These are phyloP conservation scores for Pyronema domesticum DNA, from an alignment of 495 filamentous ascomycete species.

Conservation along the genomic window DNA sequence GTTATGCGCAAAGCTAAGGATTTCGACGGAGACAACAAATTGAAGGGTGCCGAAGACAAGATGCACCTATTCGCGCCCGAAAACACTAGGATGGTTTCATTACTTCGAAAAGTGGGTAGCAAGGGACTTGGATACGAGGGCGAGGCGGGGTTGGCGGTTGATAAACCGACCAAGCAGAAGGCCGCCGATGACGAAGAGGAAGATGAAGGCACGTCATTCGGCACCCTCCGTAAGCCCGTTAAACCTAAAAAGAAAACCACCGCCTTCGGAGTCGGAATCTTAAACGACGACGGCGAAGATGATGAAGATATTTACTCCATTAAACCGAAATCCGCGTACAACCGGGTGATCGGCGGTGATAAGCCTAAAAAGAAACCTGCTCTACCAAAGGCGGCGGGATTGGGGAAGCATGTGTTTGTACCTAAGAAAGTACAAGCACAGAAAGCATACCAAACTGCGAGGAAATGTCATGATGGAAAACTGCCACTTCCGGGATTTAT, in stretches of 20 bases:
- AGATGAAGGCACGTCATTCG: background rate
- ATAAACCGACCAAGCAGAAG: slow-evolving; percentile 14
- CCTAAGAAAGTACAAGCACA: slow-evolving; percentile 48
- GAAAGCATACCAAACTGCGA: slow-evolving; percentile 29
- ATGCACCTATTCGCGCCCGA: slow-evolving; percentile 78
- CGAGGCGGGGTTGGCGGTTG: slow-evolving; percentile 37
- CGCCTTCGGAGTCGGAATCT: slow-evolving; percentile 70
- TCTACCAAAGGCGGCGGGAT: slow-evolving; percentile 37
- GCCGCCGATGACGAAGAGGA: background rate
- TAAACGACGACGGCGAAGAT: slow-evolving; percentile 94
- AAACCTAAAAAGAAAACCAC: slow-evolving; percentile 31
- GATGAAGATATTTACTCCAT: slow-evolving; percentile 91
- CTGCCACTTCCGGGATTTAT: slow-evolving; percentile 73
- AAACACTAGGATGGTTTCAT: slow-evolving; percentile 57
- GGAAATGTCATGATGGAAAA: slow-evolving; percentile 78
- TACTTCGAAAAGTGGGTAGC: slow-evolving; percentile 56
- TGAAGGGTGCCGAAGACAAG: slow-evolving; percentile 27
- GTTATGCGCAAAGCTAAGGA: slow-evolving; percentile 59
- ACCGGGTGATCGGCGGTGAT: slow-evolving; percentile 61
- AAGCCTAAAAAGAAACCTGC: slow-evolving; percentile 57
- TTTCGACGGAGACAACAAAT: slow-evolving; percentile 28
- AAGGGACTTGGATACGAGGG: slow-evolving; percentile 69
- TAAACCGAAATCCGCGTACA: slow-evolving; percentile 83
- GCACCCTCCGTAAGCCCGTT: slow-evolving; percentile 15
- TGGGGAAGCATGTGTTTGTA: slow-evolving; percentile 54